Base-by-base conservation (phyloP, 169 alveolate species). In the Plasmodium knowlesi region DNA sequence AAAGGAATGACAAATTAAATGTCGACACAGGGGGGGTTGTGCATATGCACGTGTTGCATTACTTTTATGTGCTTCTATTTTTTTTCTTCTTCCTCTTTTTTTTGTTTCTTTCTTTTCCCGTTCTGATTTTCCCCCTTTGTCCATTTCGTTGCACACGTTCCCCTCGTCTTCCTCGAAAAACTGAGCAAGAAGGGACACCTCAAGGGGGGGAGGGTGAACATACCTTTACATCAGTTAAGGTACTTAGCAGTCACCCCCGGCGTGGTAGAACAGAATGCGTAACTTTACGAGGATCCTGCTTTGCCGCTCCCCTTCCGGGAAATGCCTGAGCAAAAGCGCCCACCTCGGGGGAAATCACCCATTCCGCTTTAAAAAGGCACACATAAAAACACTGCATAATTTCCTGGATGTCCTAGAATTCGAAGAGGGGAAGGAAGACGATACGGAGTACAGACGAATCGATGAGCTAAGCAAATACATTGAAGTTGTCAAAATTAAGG, bases 391-490 rank as follows among this genome's bases (percentile, higher is more conserved):
- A 0, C 8, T 76, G 28, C 61, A 28, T 5, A 73, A 74, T 22
- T 86, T 86, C 39, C 67, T 86, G 37, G 93, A 86, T 3, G 46
- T 50, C 30, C 43, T 86, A 12, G 85, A 78, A 10, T 86, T 86
- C 54, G 83, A 84, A 41, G 92, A 72, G 5, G 85, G 46, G 37
- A 82, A 25, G 53, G 84, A 84, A 25, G 86, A 86, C 22, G 84
- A 50, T 14, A 86, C 37, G 14, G 93, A 86, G 57, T 86, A 86
- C 43, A 86, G 25, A 76, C 84, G 85, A 12, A 54, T 86, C 80
- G 88, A 86, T 53, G 93, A 86, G 14, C 86, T 86, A 14, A 86
- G 93, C 43, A 86, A 86, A 76, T 86, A 86, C 80, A 37, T 86
- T 14, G 93, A 86, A 54, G 81, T 74, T 16, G 34, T 86, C 5